Percentiles rank a stretch among this genome's conserved stretches.
phyloP scores from a whole-genome alignment of 2,329 filamentous ascomycete genomes.

The Trichophyton equinum region DNA sequence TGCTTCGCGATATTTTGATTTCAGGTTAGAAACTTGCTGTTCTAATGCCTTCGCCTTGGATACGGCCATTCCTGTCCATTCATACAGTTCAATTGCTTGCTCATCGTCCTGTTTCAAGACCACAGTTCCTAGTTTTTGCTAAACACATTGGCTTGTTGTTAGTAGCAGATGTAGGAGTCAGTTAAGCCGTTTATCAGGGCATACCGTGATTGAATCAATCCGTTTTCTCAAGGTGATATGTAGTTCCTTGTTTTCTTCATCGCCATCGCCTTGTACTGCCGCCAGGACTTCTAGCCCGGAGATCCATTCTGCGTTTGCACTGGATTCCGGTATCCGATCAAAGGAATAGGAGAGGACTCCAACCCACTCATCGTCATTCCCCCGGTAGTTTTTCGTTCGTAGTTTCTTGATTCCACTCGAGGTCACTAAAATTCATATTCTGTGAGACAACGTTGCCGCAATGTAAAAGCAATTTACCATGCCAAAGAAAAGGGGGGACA shows the following conservation, averaged over 20 bases:
- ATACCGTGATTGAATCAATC: slow-evolving; percentile 39
- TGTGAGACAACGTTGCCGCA: neutral
- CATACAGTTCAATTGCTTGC: slow-evolving; percentile 43
- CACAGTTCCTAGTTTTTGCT: slow-evolving; percentile 45
- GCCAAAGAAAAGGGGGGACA: neutral
- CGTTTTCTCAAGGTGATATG: slow-evolving; percentile 32
- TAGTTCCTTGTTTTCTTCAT: slow-evolving; percentile 24
- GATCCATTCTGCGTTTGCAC: slow-evolving; percentile 13
- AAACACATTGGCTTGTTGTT: slow-evolving; percentile 6
- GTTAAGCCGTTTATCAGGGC: slow-evolving; percentile 1
- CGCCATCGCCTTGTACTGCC: slow-evolving; percentile 13
- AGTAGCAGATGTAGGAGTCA: neutral
- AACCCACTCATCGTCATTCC: slow-evolving; percentile 32
- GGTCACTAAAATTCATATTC: slow-evolving; percentile 22
- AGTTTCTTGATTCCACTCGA: slow-evolving; percentile 26
- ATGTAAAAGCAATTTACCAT: neutral
- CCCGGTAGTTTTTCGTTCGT: slow-evolving; percentile 33
- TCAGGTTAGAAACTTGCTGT: slow-evolving; percentile 31
- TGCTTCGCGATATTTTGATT: slow-evolving; percentile 31
- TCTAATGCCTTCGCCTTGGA: slow-evolving; percentile 33
- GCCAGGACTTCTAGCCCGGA: slow-evolving; percentile 25
- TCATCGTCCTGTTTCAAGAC: slow-evolving; percentile 40
- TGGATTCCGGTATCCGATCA: slow-evolving; percentile 17
- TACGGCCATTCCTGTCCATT: slow-evolving; percentile 43
- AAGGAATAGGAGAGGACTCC: slow-evolving; percentile 27